phyloP scores from a whole-genome alignment of 2,329 filamentous ascomycete species.

The Triangularia verruculosa region DNA sequence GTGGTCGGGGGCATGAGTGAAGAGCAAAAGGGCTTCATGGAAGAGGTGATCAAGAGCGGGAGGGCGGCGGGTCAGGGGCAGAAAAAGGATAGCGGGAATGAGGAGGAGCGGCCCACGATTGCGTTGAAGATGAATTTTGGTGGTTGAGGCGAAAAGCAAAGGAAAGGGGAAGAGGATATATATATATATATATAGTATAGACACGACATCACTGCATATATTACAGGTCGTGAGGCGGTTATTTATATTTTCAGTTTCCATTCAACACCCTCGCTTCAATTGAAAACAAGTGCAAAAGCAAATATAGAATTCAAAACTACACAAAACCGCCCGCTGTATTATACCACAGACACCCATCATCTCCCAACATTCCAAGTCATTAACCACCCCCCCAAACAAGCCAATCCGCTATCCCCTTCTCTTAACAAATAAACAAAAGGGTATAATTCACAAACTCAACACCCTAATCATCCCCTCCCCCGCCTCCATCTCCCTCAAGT shows the following conservation, averaged over 20 bases:
- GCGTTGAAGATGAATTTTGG: conserved; percentile 93
- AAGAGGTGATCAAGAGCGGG: conserved; percentile 72
- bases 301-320: too few species aligned
- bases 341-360: too few species aligned
- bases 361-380: too few species aligned
- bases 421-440: too few species aligned
- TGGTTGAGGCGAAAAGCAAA: conserved; percentile 34
- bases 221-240: too few species aligned
- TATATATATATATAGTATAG: conserved; percentile 4
- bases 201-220: not conserved
- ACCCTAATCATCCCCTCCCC: not conserved
- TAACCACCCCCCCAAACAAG: too few species aligned
- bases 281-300: too few species aligned
- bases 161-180: too few species aligned
- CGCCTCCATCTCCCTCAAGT: conserved; percentile 1
- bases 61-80: conserved; percentile 38
- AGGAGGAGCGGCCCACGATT: conserved; percentile 67
- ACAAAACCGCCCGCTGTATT: too few species aligned
- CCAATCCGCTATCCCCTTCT: too few species aligned
- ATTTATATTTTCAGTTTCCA: too few species aligned
- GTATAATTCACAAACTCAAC: not conserved
- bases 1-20: conserved; percentile 70
- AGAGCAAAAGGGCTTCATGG: conserved; percentile 72
- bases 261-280: too few species aligned
- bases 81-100: conserved; percentile 26